Evolutionary conservation across 768 basidiomycete genomes (phyloP).

Genomic region (Boletus barrowsii): DNA sequence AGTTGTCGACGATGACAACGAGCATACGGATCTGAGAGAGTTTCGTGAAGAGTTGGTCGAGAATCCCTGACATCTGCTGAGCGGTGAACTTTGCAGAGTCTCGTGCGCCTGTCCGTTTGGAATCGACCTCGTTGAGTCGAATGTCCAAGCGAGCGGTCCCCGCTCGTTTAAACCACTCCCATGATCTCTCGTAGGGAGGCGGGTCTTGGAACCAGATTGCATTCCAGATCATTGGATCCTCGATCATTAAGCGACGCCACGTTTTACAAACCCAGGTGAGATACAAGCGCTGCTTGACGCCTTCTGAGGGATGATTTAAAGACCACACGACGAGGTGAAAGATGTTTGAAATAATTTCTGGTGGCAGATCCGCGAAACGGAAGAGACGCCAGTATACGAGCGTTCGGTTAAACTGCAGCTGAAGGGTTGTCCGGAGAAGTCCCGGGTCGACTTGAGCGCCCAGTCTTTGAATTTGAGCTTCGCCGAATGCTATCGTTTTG

Average conservation of each 20-base stretch:
- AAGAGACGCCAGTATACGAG: constrained; percentile 43
- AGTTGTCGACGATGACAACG: constrained; percentile 53
- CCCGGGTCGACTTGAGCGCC: constrained; percentile 16
- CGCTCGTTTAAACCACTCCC: constrained; percentile 57
- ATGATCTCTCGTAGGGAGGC: constrained; percentile 49
- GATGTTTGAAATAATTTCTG: constrained; percentile 63
- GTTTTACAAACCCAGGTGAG: constrained; percentile 58
- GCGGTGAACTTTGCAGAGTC: constrained; percentile 36
- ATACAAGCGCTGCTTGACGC: constrained; percentile 40
- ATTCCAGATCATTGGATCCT: constrained; percentile 57
- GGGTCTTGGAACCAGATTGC: constrained; percentile 60
- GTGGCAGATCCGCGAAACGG: constrained; percentile 59
- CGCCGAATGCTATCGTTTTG: constrained; percentile 12
- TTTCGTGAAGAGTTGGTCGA: constrained; percentile 50
- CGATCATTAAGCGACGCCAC: constrained; percentile 50
- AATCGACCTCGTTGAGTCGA: constrained; percentile 49
- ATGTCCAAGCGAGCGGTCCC: constrained; percentile 55
- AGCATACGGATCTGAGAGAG: constrained; percentile 58
- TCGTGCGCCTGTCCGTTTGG: constrained; percentile 22
- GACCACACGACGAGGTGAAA: constrained; percentile 61
- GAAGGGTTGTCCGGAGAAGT: constrained; percentile 17
- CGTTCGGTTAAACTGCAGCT: constrained; percentile 16
- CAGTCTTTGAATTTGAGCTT: constrained; percentile 18
- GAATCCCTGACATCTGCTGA: constrained; percentile 43
- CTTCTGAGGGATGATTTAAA: constrained; percentile 32